Evolutionary conservation across 225 moss, liverwort and hornwort species (phyloP).

Genomic region (Sphagnum tenellum): DNA sequence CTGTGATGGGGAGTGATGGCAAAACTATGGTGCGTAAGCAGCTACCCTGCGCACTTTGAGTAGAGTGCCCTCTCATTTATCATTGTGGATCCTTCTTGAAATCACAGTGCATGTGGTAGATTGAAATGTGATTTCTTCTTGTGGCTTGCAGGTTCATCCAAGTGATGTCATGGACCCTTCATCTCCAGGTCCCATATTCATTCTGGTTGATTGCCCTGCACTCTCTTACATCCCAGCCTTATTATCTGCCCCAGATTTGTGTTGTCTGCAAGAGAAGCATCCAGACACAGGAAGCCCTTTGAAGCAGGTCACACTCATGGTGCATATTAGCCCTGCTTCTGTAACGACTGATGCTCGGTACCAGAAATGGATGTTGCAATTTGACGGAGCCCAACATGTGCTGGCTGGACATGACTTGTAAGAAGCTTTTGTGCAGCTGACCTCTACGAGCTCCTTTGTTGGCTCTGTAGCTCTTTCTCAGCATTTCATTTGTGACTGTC

Average conservation of each 20-base stretch:
- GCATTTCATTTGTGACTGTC: no score
- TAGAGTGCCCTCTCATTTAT: no score
- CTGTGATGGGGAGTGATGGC: conserved; percentile 62
- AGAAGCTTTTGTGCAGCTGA: conserved; percentile 12
- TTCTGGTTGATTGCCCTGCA: conserved; percentile 83
- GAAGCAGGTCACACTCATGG: conserved; percentile 77
- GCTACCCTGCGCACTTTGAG: no score
- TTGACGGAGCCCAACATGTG: conserved; percentile 66
- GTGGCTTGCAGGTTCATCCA: conserved; percentile 62
- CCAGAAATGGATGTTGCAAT: conserved; percentile 70
- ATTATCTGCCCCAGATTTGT: conserved; percentile 46
- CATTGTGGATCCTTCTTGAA: no score
- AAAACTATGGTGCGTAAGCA: conserved; percentile 40
- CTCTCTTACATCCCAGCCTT: conserved; percentile 48
- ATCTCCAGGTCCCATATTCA: conserved; percentile 86
- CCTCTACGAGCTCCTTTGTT: no score
- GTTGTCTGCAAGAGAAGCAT: conserved; percentile 30
- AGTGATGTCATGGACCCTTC: conserved; percentile 93
- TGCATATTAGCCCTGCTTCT: conserved; percentile 70
- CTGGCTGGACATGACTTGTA: conserved; percentile 96
- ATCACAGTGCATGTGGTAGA: no score
- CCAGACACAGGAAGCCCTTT: conserved; percentile 9
- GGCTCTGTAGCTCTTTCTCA: no score
- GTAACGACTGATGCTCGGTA: conserved; percentile 48
- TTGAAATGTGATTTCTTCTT: no score